Percentiles rank a stretch among this genome's conserved stretches.
These are phyloP conservation scores for Coelastrella sp. DNA, from an alignment of 139 green algal genomes.

Conservation along the genomic window DNA sequence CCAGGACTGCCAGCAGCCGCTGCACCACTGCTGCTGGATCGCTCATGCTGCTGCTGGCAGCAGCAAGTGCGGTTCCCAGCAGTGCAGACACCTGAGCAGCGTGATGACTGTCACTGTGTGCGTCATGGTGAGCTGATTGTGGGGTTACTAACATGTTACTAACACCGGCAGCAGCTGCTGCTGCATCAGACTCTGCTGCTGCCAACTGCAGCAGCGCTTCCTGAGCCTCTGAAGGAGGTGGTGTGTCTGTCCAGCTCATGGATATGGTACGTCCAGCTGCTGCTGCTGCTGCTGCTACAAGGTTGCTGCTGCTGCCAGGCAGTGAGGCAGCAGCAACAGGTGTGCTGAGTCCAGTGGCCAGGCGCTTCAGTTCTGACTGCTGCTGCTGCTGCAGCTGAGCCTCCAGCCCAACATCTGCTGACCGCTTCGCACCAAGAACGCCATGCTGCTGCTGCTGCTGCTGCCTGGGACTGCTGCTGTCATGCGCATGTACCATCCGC, in stretches of 20 bases:
- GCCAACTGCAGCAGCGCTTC: background rate
- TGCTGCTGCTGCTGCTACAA: background rate
- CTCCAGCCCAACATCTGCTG: background rate
- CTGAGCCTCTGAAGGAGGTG: conserved; percentile 2
- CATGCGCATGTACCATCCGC: background rate
- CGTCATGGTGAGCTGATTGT: background rate
- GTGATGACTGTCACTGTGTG: background rate
- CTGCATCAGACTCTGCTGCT: background rate
- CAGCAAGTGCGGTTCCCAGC: background rate
- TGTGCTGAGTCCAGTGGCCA: background rate
- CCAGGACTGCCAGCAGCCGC: background rate
- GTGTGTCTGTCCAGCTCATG: background rate
- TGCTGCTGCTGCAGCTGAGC: conserved; percentile 3
- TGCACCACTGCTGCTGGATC: background rate
- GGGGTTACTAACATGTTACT: background rate
- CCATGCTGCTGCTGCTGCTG: background rate
- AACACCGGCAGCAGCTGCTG: background rate
- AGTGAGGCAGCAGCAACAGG: background rate
- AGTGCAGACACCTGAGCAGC: conserved; percentile 3
- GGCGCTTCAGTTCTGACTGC: background rate
- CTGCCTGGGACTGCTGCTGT: background rate
- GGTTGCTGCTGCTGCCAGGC: background rate
- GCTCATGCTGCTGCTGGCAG: conserved; percentile 2
- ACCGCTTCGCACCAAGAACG: background rate
- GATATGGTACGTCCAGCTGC: background rate